A percentile compares a stretch with the other conserved stretches of the same genome.
Evolutionary conservation across 2,329 filamentous ascomycete genomes (phyloP).

Genomic region (Dryadomyces quercus-mongolicae): DNA sequence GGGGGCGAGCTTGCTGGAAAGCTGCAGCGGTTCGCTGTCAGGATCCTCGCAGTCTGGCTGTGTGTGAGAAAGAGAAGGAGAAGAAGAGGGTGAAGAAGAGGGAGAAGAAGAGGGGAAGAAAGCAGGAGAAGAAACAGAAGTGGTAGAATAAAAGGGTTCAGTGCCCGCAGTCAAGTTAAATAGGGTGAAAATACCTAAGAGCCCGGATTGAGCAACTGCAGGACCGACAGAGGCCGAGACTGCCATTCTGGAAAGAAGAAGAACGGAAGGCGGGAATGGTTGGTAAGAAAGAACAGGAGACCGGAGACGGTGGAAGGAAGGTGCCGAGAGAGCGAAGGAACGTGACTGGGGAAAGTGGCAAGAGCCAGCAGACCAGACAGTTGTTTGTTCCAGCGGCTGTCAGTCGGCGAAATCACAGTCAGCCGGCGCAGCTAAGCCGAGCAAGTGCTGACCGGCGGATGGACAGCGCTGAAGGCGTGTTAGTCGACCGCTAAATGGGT

Average conservation of each 20-base stretch:
- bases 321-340: not conserved
- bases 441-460: not conserved
- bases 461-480: not conserved
- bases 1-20: not conserved
- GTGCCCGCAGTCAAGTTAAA: constrained; percentile 9
- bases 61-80: not conserved
- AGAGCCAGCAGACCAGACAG: not conserved
- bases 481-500: not conserved
- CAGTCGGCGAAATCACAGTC: not conserved
- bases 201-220: constrained; percentile 18
- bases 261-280: not conserved
- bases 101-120: not conserved
- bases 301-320: not conserved
- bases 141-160: not conserved
- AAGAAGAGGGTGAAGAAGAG: not conserved
- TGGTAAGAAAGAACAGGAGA: not conserved
- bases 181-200: constrained; percentile 19
- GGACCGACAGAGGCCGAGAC: constrained; percentile 17
- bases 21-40: constrained; percentile 8
- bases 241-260: constrained; percentile 15
- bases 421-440: too few relatives aligned
- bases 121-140: not conserved
- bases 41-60: constrained; percentile 9
- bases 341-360: not conserved
- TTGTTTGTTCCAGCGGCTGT: not conserved